A percentile compares a stretch with the other conserved stretches of the same genome.
These are phyloP conservation scores for Alternaria consortialis DNA, from an alignment of 2,329 filamentous ascomycete genomes.

Conservation along the genomic window DNA sequence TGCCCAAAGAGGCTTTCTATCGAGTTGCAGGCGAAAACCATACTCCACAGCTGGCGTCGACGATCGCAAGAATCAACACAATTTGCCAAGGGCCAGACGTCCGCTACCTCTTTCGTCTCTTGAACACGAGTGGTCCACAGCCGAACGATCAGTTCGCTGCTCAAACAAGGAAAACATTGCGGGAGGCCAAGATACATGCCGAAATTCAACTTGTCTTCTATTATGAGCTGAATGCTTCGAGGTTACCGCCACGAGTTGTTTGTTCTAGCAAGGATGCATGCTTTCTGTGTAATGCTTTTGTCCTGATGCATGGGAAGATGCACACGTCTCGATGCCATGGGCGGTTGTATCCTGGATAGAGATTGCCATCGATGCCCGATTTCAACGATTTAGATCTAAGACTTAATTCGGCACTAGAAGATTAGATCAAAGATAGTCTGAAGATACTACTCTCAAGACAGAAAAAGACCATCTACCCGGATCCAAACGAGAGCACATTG, in stretches of 20 bases:
- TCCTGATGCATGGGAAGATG: slow-evolving; percentile 55
- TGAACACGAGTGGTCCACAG: slow-evolving; percentile 10
- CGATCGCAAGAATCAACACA: slow-evolving; percentile 12
- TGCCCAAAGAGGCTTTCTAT: slow-evolving; percentile 16
- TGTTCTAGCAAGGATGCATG: slow-evolving; percentile 56
- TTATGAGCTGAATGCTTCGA: slow-evolving; percentile 35
- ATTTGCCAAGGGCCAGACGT: not conserved
- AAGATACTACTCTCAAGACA: not conserved
- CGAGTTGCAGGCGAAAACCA: not conserved
- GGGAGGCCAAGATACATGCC: slow-evolving; percentile 53
- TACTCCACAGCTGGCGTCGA: slow-evolving; percentile 11
- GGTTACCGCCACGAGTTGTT: slow-evolving; percentile 54
- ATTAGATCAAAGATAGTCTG: slow-evolving; percentile 3
- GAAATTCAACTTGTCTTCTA: slow-evolving; percentile 61
- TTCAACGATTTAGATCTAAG: slow-evolving; percentile 12
- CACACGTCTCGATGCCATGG: slow-evolving; percentile 56
- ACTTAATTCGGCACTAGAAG: slow-evolving; percentile 16
- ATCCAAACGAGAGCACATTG: slow-evolving; percentile 28
- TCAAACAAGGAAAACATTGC: slow-evolving; percentile 20
- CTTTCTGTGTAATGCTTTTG: slow-evolving; percentile 53
- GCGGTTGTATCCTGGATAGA: slow-evolving; percentile 58
- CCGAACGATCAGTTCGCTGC: slow-evolving; percentile 15
- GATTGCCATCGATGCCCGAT: slow-evolving; percentile 45
- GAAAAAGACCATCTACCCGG: slow-evolving; percentile 20
- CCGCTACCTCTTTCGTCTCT: slow-evolving; percentile 10